Percentiles rank a stretch among this genome's conserved stretches.
Evolutionary conservation across 345 rosid species (phyloP).

Genomic region (Murraya paniculata): DNA sequence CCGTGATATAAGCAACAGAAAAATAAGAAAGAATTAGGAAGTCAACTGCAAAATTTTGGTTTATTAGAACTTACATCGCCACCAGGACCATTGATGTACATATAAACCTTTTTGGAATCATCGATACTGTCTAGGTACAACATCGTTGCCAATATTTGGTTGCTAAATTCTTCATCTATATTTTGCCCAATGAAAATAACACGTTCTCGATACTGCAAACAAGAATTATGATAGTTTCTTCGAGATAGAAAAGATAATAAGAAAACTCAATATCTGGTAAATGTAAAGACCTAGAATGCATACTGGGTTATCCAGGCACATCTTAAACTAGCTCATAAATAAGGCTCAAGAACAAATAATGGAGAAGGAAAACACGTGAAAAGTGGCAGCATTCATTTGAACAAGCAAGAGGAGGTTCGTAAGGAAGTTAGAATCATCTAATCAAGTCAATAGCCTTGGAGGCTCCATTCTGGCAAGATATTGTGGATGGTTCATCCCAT

Average conservation of each 20-base stretch:
- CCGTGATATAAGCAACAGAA: conserved; percentile 1
- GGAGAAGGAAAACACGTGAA: background rate
- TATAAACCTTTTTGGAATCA: conserved; percentile 57
- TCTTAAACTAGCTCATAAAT: background rate
- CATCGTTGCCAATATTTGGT: conserved; percentile 87
- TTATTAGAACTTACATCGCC: conserved; percentile 68
- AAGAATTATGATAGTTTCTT: conserved; percentile 20
- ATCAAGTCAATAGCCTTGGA: background rate
- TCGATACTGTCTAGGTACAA: conserved; percentile 85
- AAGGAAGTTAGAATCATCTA: background rate
- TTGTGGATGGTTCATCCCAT: background rate
- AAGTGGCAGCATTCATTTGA: background rate
- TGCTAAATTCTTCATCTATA: conserved; percentile 83
- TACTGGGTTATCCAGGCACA: background rate
- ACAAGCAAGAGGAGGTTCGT: background rate
- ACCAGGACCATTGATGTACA: conserved; percentile 80
- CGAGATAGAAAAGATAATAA: background rate
- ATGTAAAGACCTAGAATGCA: conserved; percentile 1
- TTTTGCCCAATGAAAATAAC: conserved; percentile 74
- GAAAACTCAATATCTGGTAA: background rate
- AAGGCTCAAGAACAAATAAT: background rate
- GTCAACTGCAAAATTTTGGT: conserved; percentile 4
- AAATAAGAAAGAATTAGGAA: background rate
- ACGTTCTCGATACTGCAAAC: conserved; percentile 85
- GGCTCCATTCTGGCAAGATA: background rate